Percentiles rank a stretch among this genome's conserved stretches.
phyloP scores from a whole-genome alignment of 257 asterid species.

The Nicotiana knightiana region DNA sequence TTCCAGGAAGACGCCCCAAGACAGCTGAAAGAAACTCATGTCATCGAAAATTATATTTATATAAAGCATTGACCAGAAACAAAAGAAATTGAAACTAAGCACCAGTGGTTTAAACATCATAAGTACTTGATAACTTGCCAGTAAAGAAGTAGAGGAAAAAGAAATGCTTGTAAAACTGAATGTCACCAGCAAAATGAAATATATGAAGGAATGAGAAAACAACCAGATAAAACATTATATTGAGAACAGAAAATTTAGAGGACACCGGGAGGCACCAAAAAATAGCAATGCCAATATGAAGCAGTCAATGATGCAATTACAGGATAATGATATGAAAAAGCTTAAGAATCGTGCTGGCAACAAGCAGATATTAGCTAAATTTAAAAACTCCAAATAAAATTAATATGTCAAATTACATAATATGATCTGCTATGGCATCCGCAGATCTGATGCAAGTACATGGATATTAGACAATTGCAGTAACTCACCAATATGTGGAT shows the following conservation, averaged over 20 bases:
- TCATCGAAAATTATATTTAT: neutral
- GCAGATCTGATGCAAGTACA: no score
- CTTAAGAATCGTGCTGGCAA: neutral
- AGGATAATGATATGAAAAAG: neutral
- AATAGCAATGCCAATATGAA: neutral
- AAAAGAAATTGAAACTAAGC: neutral
- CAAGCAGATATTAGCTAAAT: neutral
- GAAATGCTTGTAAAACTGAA: neutral
- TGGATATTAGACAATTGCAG: neutral
- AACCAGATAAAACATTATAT: neutral
- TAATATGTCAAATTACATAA: no score
- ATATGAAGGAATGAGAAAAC: neutral
- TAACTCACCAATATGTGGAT: slow-evolving; percentile 88
- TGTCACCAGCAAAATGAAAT: neutral
- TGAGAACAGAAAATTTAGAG: neutral
- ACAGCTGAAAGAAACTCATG: slow-evolving; percentile 52
- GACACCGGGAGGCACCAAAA: neutral
- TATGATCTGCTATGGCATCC: no score
- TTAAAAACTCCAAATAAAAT: no score
- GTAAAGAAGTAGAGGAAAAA: neutral
- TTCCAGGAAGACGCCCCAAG: slow-evolving; percentile 97
- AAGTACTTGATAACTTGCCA: neutral
- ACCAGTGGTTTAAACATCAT: neutral
- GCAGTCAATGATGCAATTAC: neutral
- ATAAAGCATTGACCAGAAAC: neutral